These are phyloP conservation scores for Gymnopilus junonius DNA, from an alignment of 768 basidiomycete species.

Conservation along the genomic window DNA sequence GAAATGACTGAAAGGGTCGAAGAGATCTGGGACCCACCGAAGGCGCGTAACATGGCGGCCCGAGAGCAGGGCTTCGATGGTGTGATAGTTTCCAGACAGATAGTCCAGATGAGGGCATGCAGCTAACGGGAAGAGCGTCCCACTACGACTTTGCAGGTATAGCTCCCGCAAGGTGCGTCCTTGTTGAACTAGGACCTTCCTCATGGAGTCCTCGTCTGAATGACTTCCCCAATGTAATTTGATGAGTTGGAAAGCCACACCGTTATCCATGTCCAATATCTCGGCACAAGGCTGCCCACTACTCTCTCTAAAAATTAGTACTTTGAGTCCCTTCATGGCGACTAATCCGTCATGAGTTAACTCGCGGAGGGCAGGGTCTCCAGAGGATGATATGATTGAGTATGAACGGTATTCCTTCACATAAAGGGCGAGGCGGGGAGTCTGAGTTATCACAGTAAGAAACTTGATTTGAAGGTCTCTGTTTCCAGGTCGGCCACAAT, in stretches of 20 bases:
- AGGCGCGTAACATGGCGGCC: not conserved
- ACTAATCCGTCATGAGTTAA: not conserved
- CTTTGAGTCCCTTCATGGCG: not conserved
- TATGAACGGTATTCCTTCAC: not conserved
- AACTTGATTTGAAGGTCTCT: not conserved
- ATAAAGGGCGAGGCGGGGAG: not conserved
- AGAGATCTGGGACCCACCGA: not conserved
- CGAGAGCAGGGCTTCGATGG: not conserved
- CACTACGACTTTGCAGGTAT: not conserved
- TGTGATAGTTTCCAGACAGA: not conserved
- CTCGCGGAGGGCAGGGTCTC: not conserved
- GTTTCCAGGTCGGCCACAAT: not conserved
- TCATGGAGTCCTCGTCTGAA: conserved; percentile 1
- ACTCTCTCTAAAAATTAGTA: not conserved
- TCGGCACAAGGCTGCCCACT: not conserved
- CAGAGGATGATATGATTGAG: not conserved
- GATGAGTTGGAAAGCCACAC: not conserved
- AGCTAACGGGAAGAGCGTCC: not conserved
- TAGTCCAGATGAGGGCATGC: not conserved
- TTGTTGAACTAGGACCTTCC: not conserved
- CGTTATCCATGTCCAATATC: not conserved
- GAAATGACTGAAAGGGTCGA: not conserved
- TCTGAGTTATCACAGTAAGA: not conserved
- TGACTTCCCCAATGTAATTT: not conserved
- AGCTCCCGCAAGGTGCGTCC: not conserved